Percentiles rank a stretch among this genome's conserved stretches.
These are phyloP conservation scores for Thinopyrum obtusiflorum DNA, from an alignment of 202 grass and related monocot genomes.

Conservation along the genomic window DNA sequence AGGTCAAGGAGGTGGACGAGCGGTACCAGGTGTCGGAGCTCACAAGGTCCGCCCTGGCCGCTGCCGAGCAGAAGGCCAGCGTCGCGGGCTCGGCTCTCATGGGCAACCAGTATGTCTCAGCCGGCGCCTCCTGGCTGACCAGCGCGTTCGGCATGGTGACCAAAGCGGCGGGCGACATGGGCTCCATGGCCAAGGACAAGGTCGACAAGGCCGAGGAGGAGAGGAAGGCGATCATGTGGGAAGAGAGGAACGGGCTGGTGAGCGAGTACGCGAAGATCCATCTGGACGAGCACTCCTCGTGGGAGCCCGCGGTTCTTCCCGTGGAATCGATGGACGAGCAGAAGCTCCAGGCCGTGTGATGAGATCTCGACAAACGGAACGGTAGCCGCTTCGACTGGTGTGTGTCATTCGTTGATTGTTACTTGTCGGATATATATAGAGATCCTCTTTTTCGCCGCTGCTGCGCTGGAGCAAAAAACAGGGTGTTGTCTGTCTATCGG, in stretches of 20 bases:
- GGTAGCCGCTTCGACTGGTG: not conserved
- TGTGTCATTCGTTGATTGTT: slow-evolving; percentile 23
- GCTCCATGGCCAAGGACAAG: slow-evolving; percentile 79
- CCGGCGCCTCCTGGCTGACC: slow-evolving; percentile 83
- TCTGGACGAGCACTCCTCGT: slow-evolving; percentile 68
- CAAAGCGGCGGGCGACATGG: slow-evolving; percentile 82
- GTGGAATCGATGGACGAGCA: slow-evolving; percentile 74
- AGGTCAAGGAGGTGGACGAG: slow-evolving; percentile 82
- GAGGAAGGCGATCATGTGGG: slow-evolving; percentile 72
- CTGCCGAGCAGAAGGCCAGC: slow-evolving; percentile 79
- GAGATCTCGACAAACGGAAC: slow-evolving; percentile 10
- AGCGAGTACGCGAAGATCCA: slow-evolving; percentile 80
- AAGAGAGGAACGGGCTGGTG: slow-evolving; percentile 71
- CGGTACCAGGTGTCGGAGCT: slow-evolving; percentile 78
- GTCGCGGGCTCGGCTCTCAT: slow-evolving; percentile 69
- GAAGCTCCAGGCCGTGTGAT: slow-evolving; percentile 65
- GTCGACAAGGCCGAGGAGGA: slow-evolving; percentile 85
- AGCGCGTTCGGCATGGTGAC: slow-evolving; percentile 72
- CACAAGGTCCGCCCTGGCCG: slow-evolving; percentile 65
- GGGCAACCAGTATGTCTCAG: slow-evolving; percentile 82
- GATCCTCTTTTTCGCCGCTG: slow-evolving; percentile 11
- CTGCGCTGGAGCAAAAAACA: not conserved
- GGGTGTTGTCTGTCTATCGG: not conserved
- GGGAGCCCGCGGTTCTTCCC: slow-evolving; percentile 70
- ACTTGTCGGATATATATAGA: slow-evolving; percentile 32